Conservation (phyloP, 2,329 filamentous ascomycete genomes). For the Colletotrichum somersetense region DNA sequence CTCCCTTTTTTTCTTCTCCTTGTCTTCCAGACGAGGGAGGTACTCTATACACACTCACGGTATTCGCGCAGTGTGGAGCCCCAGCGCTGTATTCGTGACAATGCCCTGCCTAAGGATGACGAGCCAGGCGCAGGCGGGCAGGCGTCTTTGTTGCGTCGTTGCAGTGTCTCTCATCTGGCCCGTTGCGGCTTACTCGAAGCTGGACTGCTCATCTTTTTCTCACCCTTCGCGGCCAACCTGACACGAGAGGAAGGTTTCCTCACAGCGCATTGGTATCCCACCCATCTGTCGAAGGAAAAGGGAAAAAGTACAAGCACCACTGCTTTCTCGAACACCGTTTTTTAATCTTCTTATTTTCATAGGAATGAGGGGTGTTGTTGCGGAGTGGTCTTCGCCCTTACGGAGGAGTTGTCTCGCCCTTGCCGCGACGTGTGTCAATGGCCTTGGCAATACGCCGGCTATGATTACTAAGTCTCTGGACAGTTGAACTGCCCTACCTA, state of each 20-base stretch:
- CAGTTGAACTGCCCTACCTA: neutral
- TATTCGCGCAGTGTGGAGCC: slow-evolving; percentile 27
- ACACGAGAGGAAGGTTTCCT: slow-evolving; percentile 10
- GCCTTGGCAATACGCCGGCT: neutral
- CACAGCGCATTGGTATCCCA: slow-evolving; percentile 26
- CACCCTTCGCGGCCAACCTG: neutral
- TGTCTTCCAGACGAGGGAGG: neutral
- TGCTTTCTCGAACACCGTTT: slow-evolving; percentile 2
- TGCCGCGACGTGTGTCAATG: neutral
- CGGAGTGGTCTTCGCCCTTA: no score
- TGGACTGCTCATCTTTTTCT: slow-evolving; percentile 7
- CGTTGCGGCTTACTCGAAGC: slow-evolving; percentile 7
- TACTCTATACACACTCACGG: neutral
- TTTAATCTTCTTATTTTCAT: neutral
- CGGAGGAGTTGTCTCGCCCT: neutral
- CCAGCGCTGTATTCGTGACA: slow-evolving; percentile 38
- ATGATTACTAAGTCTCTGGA: neutral
- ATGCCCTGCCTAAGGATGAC: slow-evolving; percentile 35
- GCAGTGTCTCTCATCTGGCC: slow-evolving; percentile 5
- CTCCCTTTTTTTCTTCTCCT: no score
- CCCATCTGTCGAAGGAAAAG: neutral
- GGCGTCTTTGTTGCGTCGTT: neutral
- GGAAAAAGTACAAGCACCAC: neutral
- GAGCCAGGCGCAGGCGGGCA: slow-evolving; percentile 20
- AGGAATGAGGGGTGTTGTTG: no score